Evolutionary conservation across 179 eudicot genomes (phyloP), one percentile per base, ranked within the genome.

Genomic region (Monotropa hypopitys): DNA sequence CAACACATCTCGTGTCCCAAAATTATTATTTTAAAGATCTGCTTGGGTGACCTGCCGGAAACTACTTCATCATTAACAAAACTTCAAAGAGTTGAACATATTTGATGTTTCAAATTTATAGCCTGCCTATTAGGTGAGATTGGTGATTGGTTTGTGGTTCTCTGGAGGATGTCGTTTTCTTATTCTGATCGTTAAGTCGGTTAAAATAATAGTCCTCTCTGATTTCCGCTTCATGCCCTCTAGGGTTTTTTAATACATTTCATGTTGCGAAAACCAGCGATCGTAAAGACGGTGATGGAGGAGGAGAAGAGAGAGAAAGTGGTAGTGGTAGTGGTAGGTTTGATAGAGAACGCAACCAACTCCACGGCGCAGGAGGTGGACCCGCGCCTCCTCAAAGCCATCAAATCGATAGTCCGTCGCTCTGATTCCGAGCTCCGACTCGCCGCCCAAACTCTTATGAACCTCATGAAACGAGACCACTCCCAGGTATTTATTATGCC

Each of bases 331-430:
- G 84, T 89, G 46, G 78, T 75, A 35, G 81, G 79, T 9, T 78
- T 95, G 74, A 90, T 95, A 23, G 97, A 91, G 73, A 91, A 87
- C 67, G 99, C 98, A 28, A 91, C 92, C 3, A 87, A 88, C 75
- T 90, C 98, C 3, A 95, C 90, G 74, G 88, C 83, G 49, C 79
- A 85, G 49, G 91, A 91, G 73, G 84, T 95, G 67, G 98, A 95
- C 51, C 97, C 86, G 23, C 93, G 93, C 57, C 90, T 93, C 74
- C 91, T 95, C 69, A 95, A 93, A 86, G 89, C 97, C 73, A 95
- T 95, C 73, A 95, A 95, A 86, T 78, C 62, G 15, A 77, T 82
- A 23, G 98, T 93, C 77, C 88, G 93, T 13, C 63, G 79, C 70
- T 91, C 97, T 38, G 92, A 93, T 81, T 83, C 77, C n/a, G 92